Conservation (phyloP, 768 basidiomycete species). For the Lactifluus echinatus region DNA sequence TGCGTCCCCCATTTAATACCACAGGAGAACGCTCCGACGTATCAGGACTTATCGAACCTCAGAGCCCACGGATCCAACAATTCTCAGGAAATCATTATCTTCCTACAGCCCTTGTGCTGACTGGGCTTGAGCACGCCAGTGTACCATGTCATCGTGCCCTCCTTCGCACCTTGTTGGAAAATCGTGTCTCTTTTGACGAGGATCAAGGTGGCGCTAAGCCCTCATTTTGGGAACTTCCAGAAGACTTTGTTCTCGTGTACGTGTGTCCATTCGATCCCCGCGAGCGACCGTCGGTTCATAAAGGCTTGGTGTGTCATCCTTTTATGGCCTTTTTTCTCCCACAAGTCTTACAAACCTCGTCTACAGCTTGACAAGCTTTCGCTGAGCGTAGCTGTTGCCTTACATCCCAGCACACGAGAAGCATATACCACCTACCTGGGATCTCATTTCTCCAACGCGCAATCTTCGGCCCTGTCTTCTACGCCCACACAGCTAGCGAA, state of each 20-base stretch:
- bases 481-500: not conserved
- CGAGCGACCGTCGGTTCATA: conserved; percentile 60
- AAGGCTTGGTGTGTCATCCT: conserved; percentile 45
- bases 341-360: not conserved
- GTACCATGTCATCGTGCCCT: conserved; percentile 50
- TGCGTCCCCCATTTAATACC: conserved; percentile 26
- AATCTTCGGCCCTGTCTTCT: conserved; percentile 23
- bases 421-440: conserved; percentile 27
- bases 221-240: conserved; percentile 46
- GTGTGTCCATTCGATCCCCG: conserved; percentile 56
- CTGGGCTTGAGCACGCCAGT: conserved; percentile 59
- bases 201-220: conserved; percentile 26
- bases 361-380: conserved; percentile 68
- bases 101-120: conserved; percentile 56
- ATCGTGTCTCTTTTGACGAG: conserved; percentile 40
- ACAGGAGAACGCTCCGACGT: conserved; percentile 26
- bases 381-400: conserved; percentile 56
- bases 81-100: conserved; percentile 26
- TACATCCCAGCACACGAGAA: conserved; percentile 27
- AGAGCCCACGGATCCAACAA: not conserved
- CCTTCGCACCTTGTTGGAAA: conserved; percentile 42
- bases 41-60: not conserved
- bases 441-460: conserved; percentile 23
- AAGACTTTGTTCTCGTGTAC: conserved; percentile 63
- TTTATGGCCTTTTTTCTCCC: not conserved